Conservation (phyloP, 495 filamentous ascomycete species). For the Elasticomyces elasticus region DNA sequence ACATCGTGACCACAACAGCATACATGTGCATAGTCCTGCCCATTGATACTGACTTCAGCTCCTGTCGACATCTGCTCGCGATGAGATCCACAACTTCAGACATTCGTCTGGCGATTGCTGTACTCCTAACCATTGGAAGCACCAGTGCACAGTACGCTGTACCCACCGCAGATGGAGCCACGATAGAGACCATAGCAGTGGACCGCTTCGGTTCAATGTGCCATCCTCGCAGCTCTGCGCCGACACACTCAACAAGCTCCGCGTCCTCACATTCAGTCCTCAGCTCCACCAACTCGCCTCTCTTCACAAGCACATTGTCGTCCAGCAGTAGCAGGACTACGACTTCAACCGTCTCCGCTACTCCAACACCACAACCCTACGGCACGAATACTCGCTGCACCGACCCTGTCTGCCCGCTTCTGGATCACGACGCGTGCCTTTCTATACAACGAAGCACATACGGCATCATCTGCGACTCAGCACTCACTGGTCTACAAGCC, state of each 20-base stretch:
- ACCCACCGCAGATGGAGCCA: background rate
- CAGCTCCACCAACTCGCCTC: background rate
- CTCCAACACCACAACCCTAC: background rate
- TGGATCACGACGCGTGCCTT: background rate
- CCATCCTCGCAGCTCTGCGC: background rate
- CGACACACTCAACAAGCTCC: background rate
- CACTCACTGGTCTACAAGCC: background rate
- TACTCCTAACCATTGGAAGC: no score
- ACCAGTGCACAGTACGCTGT: background rate
- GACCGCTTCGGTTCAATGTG: background rate
- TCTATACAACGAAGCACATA: background rate
- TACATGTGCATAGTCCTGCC: no score
- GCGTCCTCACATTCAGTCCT: background rate
- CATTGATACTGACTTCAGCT: no score
- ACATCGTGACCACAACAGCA: background rate
- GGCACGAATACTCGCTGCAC: background rate
- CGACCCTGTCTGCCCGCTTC: background rate
- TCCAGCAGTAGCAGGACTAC: background rate
- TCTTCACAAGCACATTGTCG: background rate
- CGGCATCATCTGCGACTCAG: slow-evolving; percentile 4
- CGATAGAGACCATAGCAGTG: background rate
- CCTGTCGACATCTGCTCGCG: no score
- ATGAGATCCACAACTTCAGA: no score
- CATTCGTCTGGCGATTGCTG: no score
- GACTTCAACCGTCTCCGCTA: background rate